Conservation (phyloP, 2,329 filamentous ascomycete genomes). For the Aspergillus fumigatiaffinis region DNA sequence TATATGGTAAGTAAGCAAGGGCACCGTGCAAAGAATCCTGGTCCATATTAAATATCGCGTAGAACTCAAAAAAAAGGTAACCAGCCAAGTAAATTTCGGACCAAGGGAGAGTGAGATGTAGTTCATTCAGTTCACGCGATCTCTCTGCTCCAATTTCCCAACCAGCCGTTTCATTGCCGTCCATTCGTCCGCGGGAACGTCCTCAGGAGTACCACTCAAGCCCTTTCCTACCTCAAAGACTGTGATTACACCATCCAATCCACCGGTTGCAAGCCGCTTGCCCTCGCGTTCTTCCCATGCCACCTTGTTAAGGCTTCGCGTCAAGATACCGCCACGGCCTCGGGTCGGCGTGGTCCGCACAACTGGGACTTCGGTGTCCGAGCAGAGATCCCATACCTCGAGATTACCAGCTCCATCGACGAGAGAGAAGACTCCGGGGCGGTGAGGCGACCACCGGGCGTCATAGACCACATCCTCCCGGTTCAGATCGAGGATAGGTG, state of each 20-base stretch:
- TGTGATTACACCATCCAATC: slow-evolving; percentile 83
- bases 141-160: slow-evolving; percentile 62
- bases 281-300: slow-evolving; percentile 92
- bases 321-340: slow-evolving; percentile 62
- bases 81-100: slow-evolving; percentile 1
- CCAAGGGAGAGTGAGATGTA: neutral
- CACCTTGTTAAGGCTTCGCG: slow-evolving; percentile 86
- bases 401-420: slow-evolving; percentile 90
- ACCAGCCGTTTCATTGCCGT: slow-evolving; percentile 86
- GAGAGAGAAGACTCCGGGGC: slow-evolving; percentile 88
- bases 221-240: slow-evolving; percentile 81
- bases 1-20: slow-evolving; percentile 23
- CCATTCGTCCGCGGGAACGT: slow-evolving; percentile 85
- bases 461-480: slow-evolving; percentile 97
- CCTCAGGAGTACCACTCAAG: slow-evolving; percentile 77
- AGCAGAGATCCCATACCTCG: slow-evolving; percentile 91
- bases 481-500: slow-evolving; percentile 81
- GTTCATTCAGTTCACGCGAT: slow-evolving; percentile 27
- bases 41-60: slow-evolving; percentile 11
- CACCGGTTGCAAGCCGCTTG: slow-evolving; percentile 80
- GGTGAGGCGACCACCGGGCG: slow-evolving; percentile 88
- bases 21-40: slow-evolving; percentile 14
- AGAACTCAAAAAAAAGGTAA: slow-evolving; percentile 2
- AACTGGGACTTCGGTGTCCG: slow-evolving; percentile 88
- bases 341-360: slow-evolving; percentile 70